A percentile compares a stretch with the other conserved stretches of the same genome.
phyloP scores from a whole-genome alignment of 306 rosid species.

The Alnus glutinosa region DNA sequence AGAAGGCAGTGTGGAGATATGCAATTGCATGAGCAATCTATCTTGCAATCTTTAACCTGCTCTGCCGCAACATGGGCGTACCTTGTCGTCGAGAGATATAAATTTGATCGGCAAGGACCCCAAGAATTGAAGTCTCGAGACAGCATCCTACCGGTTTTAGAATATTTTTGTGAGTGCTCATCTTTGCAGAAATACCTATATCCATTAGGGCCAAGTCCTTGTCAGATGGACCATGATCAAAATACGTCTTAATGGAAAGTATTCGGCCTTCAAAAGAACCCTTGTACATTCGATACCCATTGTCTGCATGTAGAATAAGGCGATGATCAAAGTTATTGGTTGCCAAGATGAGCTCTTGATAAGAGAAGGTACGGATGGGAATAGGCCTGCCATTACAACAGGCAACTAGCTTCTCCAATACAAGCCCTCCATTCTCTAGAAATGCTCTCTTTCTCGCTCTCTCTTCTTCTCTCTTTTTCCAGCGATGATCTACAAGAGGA shows the following conservation, averaged over 20 bases:
- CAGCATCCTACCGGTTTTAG: too few relatives aligned
- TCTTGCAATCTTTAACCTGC: not conserved
- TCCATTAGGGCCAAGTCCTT: not conserved
- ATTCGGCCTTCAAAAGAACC: not conserved
- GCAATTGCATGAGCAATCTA: not conserved
- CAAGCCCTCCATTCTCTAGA: not conserved
- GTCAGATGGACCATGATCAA: too few relatives aligned
- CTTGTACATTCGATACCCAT: not conserved
- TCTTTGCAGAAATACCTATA: too few relatives aligned
- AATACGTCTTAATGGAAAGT: not conserved
- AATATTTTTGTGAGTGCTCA: too few relatives aligned
- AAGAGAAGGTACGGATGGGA: not conserved
- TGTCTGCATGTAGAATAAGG: too few relatives aligned
- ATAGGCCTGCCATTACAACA: not conserved
- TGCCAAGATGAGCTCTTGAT: not conserved
- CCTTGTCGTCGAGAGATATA: not conserved
- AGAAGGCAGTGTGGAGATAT: not conserved
- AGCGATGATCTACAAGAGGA: not conserved
- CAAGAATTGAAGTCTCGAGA: not conserved
- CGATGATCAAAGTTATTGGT: not conserved
- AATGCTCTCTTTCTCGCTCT: not conserved
- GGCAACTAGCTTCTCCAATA: not conserved
- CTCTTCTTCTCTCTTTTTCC: not conserved
- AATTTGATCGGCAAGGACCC: not conserved
- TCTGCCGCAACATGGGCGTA: not conserved